These are phyloP conservation scores for Solanum chilense DNA, from an alignment of 257 asterid species.

Conservation along the genomic window DNA sequence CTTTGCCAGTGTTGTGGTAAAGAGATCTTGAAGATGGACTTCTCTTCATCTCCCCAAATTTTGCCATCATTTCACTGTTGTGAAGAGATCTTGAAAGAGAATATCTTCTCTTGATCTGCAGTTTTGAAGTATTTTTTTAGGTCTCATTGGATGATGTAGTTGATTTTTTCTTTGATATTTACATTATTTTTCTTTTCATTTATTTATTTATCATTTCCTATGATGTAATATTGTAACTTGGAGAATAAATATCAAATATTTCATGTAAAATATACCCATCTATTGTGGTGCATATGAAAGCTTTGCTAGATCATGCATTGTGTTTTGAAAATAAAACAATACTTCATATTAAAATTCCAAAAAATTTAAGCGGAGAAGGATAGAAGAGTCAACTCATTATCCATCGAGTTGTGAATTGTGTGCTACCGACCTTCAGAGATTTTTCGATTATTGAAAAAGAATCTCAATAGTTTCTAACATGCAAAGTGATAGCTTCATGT, in stretches of 20 bases:
- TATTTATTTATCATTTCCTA: neutral
- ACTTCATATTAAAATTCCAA: neutral
- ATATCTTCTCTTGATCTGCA: neutral
- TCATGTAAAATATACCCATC: neutral
- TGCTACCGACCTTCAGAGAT: neutral
- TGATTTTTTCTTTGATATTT: neutral
- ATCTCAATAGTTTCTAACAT: neutral
- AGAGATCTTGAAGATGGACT: conserved; percentile 54
- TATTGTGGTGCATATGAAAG: neutral
- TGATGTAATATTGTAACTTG: neutral
- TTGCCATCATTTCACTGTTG: conserved; percentile 8
- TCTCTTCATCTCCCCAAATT: conserved; percentile 18
- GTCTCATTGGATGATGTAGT: neutral
- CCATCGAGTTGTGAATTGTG: neutral
- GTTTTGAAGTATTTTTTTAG: conserved; percentile 15
- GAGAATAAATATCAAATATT: neutral
- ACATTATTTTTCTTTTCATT: neutral
- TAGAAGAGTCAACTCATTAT: neutral
- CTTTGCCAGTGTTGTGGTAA: conserved; percentile 82
- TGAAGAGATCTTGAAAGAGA: neutral
- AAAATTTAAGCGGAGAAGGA: neutral
- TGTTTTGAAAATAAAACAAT: neutral
- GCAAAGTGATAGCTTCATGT: neutral
- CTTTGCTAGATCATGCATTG: neutral
- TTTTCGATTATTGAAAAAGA: neutral